Evolutionary conservation across 208 protist species (phyloP).

Genomic region (Trypanosoma melophagium): DNA sequence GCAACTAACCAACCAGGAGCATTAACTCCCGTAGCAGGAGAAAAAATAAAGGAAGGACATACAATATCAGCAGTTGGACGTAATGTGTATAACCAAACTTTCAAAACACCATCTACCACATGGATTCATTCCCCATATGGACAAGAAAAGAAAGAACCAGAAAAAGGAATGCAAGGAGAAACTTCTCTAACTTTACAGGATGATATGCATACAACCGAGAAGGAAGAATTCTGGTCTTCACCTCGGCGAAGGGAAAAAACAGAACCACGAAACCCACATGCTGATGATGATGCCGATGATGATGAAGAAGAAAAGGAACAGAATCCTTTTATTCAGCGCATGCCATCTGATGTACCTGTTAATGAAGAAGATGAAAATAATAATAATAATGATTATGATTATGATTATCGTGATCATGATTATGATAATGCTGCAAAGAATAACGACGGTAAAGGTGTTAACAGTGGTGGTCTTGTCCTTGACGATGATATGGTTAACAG

Average conservation of each 20-base stretch:
- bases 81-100: neutral
- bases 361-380: neutral
- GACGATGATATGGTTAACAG: no score
- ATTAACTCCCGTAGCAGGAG: neutral
- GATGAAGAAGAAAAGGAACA: no score
- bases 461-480: no score
- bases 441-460: neutral
- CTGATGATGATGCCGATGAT: neutral
- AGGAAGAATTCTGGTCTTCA: slow-evolving; percentile 8
- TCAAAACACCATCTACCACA: neutral
- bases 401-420: no score
- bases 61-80: neutral
- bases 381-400: neutral
- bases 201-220: neutral
- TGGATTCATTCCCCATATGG: slow-evolving; percentile 4
- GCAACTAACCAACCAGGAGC: slow-evolving; percentile 8
- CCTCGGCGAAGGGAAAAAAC: slow-evolving; percentile 9
- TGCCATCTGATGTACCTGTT: slow-evolving; percentile 9
- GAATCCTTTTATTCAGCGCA: no score
- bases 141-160: neutral
- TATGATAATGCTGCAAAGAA: neutral
- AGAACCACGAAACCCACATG: neutral
- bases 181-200: neutral
- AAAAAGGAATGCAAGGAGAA: neutral
- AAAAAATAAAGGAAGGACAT: neutral